Evolutionary conservation across 1,284 basidiomycete species (phyloP).

Genomic region (Marasmius tenuissimus): DNA sequence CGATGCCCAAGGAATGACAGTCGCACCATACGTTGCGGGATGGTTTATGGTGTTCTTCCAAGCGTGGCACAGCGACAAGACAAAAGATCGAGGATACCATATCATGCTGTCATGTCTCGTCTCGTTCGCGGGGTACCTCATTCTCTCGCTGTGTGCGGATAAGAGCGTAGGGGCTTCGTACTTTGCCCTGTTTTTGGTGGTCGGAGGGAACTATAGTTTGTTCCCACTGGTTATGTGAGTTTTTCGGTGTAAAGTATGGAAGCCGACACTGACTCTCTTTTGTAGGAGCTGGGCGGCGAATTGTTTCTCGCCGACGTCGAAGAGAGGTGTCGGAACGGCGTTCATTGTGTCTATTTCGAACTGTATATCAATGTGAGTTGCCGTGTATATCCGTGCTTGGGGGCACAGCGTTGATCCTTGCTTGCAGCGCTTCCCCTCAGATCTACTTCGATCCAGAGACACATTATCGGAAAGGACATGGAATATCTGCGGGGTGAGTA

Average conservation of each 20-base stretch:
- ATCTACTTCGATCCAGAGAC: conserved; percentile 55
- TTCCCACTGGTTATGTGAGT: conserved; percentile 58
- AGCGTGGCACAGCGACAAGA: conserved; percentile 53
- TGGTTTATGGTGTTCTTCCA: conserved; percentile 55
- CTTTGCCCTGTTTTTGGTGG: conserved; percentile 55
- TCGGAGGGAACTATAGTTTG: conserved; percentile 52
- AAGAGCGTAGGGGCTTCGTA: conserved; percentile 53
- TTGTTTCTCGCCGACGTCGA: conserved; percentile 54
- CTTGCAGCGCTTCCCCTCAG: conserved; percentile 51
- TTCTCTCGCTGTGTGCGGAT: conserved; percentile 49
- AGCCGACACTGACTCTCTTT: background rate
- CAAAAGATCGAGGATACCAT: conserved; percentile 52
- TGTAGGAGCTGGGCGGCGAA: conserved; percentile 59
- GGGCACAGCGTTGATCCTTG: conserved; percentile 1
- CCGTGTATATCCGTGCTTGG: background rate
- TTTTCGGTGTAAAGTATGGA: background rate
- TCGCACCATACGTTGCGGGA: conserved; percentile 53
- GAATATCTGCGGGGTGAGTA: conserved; percentile 48
- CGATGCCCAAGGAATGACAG: conserved; percentile 54
- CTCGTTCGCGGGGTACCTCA: conserved; percentile 50
- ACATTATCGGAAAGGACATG: conserved; percentile 50
- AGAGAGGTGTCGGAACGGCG: conserved; percentile 56
- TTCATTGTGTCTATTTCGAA: conserved; percentile 60
- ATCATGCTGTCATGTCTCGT: conserved; percentile 46
- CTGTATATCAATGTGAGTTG: conserved; percentile 51